A percentile compares a stretch with the other conserved stretches of the same genome.
Evolutionary conservation across 2,329 filamentous ascomycete species (phyloP).

Genomic region (Phialemonium atrogriseum): DNA sequence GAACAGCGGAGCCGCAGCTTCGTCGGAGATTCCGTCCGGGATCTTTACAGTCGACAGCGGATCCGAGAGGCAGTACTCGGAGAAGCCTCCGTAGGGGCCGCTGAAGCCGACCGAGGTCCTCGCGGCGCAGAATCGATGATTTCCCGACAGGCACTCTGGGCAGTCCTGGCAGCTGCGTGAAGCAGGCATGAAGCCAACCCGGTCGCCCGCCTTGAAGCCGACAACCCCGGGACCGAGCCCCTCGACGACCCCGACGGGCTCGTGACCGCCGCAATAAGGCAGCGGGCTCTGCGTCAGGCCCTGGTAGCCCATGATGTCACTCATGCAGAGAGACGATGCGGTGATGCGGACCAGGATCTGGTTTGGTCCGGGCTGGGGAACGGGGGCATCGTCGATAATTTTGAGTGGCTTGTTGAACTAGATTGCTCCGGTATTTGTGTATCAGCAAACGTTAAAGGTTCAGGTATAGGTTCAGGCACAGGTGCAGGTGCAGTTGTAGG

Average conservation of each 20-base stretch:
- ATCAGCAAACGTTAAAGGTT: no score
- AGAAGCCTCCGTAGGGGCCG: conserved; percentile 33
- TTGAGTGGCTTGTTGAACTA: conserved; percentile 1
- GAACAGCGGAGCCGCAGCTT: conserved; percentile 32
- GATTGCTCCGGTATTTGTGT: no score
- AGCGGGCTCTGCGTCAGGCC: conserved; percentile 12
- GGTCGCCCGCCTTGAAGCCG: conserved; percentile 32
- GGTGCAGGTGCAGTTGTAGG: no score
- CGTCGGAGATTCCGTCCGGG: conserved; percentile 22
- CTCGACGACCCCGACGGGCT: conserved; percentile 29
- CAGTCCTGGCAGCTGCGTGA: conserved; percentile 36
- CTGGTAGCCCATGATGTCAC: conserved; percentile 15
- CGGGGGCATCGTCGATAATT: conserved; percentile 32
- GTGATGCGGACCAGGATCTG: conserved; percentile 28
- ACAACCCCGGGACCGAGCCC: conserved; percentile 22
- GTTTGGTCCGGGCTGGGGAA: conserved; percentile 31
- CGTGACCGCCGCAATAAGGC: conserved; percentile 38
- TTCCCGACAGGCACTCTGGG: conserved; percentile 35
- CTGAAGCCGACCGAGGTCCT: conserved; percentile 32
- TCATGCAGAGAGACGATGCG: conserved; percentile 26
- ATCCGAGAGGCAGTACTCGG: conserved; percentile 36
- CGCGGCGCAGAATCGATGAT: conserved; percentile 28
- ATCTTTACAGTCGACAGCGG: conserved; percentile 33
- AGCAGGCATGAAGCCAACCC: conserved; percentile 37
- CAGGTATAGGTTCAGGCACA: no score